A percentile compares a stretch with the other conserved stretches of the same genome.
phyloP scores from a whole-genome alignment of 495 filamentous ascomycete species.

The Hyaloscypha bicolor region DNA sequence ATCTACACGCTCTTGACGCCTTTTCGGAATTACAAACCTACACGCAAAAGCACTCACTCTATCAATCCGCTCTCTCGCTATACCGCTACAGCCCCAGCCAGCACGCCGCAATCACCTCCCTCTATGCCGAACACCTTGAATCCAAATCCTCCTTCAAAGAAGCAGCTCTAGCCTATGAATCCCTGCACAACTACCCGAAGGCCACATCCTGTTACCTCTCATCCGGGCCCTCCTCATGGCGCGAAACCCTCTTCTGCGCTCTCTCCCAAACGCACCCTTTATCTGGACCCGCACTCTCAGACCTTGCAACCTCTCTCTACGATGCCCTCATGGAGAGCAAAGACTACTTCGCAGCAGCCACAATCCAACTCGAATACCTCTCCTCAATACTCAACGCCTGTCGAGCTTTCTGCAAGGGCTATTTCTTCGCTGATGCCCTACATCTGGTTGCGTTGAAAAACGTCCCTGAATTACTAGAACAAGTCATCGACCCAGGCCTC shows the following conservation, averaged over 20 bases:
- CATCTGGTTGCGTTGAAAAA: constrained; percentile 56
- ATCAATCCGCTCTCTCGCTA: constrained; percentile 73
- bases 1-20: constrained; percentile 59
- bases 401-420: constrained; percentile 76
- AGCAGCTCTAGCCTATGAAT: constrained; percentile 88
- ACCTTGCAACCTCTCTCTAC: constrained; percentile 68
- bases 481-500: constrained; percentile 75
- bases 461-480: constrained; percentile 50
- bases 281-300: constrained; percentile 47
- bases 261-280: constrained; percentile 63
- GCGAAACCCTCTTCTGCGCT: constrained; percentile 80
- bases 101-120: constrained; percentile 59
- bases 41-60: constrained; percentile 75
- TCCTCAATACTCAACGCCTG: constrained; percentile 67
- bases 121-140: constrained; percentile 80
- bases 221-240: constrained; percentile 75
- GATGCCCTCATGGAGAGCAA: constrained; percentile 76
- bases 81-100: constrained; percentile 75
- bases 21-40: constrained; percentile 81
- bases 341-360: constrained; percentile 77
- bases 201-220: constrained; percentile 80
- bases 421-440: constrained; percentile 81
- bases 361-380: constrained; percentile 80
- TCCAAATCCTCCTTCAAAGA: constrained; percentile 75
- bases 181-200: constrained; percentile 65